phyloP scores from a whole-genome alignment of 208 protist genomes.

The Vickermania spadyakhi region DNA sequence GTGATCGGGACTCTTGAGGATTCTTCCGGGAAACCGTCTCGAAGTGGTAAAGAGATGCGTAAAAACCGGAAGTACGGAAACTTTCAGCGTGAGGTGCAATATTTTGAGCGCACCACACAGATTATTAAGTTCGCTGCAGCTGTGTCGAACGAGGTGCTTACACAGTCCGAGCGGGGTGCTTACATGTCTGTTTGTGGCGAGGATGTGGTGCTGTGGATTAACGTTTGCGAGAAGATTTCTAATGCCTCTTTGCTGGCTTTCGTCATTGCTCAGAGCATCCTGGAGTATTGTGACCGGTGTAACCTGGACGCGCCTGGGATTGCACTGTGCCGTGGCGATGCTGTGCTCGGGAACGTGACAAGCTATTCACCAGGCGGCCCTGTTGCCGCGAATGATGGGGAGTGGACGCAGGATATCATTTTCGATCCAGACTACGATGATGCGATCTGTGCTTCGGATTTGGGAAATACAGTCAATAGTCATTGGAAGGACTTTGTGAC shows the following conservation, averaged over 20 bases:
- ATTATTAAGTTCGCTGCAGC: conserved; percentile 1
- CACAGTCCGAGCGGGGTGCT: not conserved
- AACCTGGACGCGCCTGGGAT: conserved; percentile 3
- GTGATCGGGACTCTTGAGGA: not conserved
- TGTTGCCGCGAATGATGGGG: not conserved
- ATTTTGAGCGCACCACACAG: not conserved
- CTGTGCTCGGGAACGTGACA: conserved; percentile 4
- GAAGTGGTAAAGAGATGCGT: not conserved
- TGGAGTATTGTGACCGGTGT: conserved; percentile 2
- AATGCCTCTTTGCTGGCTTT: conserved; percentile 1
- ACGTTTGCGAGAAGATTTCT: conserved; percentile 6
- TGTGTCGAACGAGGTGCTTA: not conserved
- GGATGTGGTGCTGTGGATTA: conserved; percentile 7
- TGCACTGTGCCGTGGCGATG: conserved; percentile 7
- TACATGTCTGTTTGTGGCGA: conserved; percentile 4
- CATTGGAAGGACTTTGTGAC: not conserved
- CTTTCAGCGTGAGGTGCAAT: not conserved
- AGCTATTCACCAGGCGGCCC: conserved; percentile 3
- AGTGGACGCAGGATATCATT: not conserved
- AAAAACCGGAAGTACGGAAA: not conserved
- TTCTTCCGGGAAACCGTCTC: not conserved
- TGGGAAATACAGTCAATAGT: not conserved
- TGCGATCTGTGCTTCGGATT: no score
- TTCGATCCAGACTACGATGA: not conserved
- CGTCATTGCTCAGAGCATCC: not conserved